phyloP scores from a whole-genome alignment of 2,329 filamentous ascomycete genomes.

The Botrytis porri region DNA sequence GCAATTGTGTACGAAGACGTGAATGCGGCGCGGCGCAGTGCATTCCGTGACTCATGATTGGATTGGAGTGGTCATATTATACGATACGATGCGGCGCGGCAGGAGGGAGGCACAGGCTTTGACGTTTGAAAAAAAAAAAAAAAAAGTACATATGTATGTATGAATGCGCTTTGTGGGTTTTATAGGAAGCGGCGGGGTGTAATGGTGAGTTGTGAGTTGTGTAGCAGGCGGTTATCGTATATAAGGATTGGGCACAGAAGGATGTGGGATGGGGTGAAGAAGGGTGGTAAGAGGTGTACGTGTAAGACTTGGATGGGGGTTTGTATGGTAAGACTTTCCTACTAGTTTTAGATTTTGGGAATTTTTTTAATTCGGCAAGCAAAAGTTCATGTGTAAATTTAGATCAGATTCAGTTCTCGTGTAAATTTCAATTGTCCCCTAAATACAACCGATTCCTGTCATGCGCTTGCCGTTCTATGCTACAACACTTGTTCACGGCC shows the following conservation, averaged over 20 bases:
- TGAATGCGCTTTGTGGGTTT: background rate
- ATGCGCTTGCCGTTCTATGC: background rate
- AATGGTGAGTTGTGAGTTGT: too few species aligned
- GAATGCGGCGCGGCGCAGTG: background rate
- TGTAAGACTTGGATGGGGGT: background rate
- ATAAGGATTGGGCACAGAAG: too few species aligned
- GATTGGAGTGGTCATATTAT: background rate
- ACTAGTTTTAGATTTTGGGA: background rate
- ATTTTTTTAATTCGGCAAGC: too few species aligned
- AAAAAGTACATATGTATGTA: background rate
- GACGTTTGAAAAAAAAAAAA: too few species aligned
- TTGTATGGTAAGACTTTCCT: background rate
- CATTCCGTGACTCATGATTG: background rate
- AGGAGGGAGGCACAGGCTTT: background rate
- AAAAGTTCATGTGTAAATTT: background rate
- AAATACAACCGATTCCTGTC: background rate
- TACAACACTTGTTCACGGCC: background rate
- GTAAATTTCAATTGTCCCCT: background rate
- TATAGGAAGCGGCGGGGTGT: too few species aligned
- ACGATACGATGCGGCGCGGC: background rate
- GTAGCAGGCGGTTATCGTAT: too few species aligned
- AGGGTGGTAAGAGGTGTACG: background rate
- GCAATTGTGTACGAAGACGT: background rate
- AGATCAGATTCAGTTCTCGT: background rate
- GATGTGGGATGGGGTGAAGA: too few species aligned